These are phyloP conservation scores for Malassezia globosa DNA, from an alignment of 1,284 basidiomycete species.

Conservation along the genomic window DNA sequence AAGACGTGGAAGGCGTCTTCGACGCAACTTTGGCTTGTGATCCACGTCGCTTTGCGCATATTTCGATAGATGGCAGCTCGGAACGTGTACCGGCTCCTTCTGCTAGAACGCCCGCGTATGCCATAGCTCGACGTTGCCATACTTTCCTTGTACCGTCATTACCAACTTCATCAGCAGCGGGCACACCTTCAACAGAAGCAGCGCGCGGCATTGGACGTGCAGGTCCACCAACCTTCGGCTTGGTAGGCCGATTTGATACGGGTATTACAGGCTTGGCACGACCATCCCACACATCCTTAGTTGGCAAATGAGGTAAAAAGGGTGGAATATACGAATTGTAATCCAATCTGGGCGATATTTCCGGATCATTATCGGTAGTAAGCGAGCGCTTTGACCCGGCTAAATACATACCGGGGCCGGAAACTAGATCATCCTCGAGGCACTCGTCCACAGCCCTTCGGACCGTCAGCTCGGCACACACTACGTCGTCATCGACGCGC, in stretches of 20 bases:
- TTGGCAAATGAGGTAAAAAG: conserved; percentile 5
- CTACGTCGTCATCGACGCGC: background rate
- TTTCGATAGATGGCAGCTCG: background rate
- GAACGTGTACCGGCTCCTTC: background rate
- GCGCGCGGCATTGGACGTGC: background rate
- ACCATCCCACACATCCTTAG: background rate
- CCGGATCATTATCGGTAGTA: background rate
- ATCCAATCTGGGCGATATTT: background rate
- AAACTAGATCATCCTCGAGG: conserved; percentile 1
- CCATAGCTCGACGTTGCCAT: conserved; percentile 6
- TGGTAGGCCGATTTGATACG: background rate
- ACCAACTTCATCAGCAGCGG: conserved; percentile 3
- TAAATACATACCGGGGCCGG: background rate
- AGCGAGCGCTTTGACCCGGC: background rate
- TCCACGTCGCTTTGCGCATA: background rate
- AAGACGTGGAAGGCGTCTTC: conserved; percentile 17
- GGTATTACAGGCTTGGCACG: background rate
- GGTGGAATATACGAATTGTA: conserved; percentile 4
- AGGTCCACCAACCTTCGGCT: background rate
- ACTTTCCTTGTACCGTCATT: conserved; percentile 12
- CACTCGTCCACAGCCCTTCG: background rate
- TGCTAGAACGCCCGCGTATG: conserved; percentile 5
- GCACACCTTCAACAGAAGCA: background rate
- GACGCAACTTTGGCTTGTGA: background rate
- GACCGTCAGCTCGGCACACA: conserved; percentile 7